A percentile compares a stretch with the other conserved stretches of the same genome.
These are phyloP conservation scores for Juglanconis oblonga DNA, from an alignment of 2,329 filamentous ascomycete genomes.

Conservation along the genomic window DNA sequence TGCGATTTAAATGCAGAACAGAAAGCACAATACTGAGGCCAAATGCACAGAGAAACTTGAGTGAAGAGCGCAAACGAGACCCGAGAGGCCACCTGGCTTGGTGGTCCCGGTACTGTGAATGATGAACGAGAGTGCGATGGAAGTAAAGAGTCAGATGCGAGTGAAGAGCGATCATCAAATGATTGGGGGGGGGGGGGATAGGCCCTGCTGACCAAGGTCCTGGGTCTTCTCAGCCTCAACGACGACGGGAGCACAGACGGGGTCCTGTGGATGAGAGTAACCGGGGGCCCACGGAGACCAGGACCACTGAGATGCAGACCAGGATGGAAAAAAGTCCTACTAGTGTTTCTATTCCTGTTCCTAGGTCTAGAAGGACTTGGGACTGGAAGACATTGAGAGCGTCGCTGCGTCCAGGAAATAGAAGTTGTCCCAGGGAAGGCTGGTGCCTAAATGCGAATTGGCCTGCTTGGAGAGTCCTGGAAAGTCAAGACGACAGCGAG, in stretches of 20 bases:
- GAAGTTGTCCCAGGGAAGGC: background rate
- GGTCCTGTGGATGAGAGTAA: background rate
- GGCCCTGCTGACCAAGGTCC: slow-evolving; percentile 20
- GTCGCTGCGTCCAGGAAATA: background rate
- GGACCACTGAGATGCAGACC: background rate
- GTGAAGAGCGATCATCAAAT: slow-evolving; percentile 8
- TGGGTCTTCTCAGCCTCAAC: slow-evolving; percentile 20
- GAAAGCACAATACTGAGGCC: background rate
- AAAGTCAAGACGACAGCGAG: background rate
- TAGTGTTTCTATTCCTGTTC: background rate
- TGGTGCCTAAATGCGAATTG: background rate
- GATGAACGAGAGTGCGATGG: slow-evolving; percentile 11
- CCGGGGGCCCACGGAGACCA: background rate
- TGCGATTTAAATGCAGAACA: background rate
- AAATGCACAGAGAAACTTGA: background rate
- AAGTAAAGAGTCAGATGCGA: slow-evolving; percentile 20
- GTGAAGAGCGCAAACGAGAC: slow-evolving; percentile 19
- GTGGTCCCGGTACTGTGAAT: slow-evolving; percentile 8
- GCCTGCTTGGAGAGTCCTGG: background rate
- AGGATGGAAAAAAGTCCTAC: background rate
- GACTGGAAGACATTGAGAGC: background rate
- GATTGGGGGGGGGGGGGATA: background rate
- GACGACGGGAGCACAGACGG: background rate
- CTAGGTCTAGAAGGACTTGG: background rate
- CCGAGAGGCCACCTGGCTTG: slow-evolving; percentile 15